phyloP scores from a whole-genome alignment of 768 basidiomycete species.

The Dentipellis fragilis region DNA sequence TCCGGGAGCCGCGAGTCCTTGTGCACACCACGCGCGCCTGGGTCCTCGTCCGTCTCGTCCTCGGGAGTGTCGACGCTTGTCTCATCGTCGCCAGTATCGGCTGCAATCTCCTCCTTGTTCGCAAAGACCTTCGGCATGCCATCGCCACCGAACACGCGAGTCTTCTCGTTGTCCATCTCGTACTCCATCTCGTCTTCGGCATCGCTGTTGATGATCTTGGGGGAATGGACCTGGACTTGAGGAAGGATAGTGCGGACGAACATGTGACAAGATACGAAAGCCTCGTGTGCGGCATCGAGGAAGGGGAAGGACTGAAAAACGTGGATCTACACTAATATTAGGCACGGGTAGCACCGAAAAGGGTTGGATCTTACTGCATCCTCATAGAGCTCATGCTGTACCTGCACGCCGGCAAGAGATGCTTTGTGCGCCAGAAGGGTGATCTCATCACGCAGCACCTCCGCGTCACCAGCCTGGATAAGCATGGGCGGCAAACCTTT shows the following conservation, averaged over 20 bases:
- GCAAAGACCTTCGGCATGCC: constrained; percentile 42
- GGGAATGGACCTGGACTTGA: constrained; percentile 36
- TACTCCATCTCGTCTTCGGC: constrained; percentile 54
- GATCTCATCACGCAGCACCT: constrained; percentile 92
- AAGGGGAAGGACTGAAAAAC: constrained; percentile 89
- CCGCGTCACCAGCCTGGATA: constrained; percentile 88
- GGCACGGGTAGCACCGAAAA: background rate
- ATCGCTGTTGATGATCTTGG: constrained; percentile 40
- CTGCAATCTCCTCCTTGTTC: background rate
- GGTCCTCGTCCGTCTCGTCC: background rate
- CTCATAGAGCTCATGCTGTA: constrained; percentile 82
- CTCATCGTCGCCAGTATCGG: constrained; percentile 9
- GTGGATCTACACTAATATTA: constrained; percentile 46
- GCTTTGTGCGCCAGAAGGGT: constrained; percentile 92
- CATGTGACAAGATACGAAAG: constrained; percentile 60
- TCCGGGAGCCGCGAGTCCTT: background rate
- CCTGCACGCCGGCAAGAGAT: constrained; percentile 71
- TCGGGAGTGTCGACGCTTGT: constrained; percentile 6
- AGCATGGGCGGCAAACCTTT: constrained; percentile 80
- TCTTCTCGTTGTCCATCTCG: constrained; percentile 60
- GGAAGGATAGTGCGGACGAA: constrained; percentile 59
- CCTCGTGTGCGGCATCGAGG: constrained; percentile 49
- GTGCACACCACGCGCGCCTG: background rate
- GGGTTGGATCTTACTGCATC: constrained; percentile 55
- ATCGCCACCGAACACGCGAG: constrained; percentile 65